Base-by-base conservation (phyloP, 257 asterid species). In the Solanum lignicaule region DNA sequence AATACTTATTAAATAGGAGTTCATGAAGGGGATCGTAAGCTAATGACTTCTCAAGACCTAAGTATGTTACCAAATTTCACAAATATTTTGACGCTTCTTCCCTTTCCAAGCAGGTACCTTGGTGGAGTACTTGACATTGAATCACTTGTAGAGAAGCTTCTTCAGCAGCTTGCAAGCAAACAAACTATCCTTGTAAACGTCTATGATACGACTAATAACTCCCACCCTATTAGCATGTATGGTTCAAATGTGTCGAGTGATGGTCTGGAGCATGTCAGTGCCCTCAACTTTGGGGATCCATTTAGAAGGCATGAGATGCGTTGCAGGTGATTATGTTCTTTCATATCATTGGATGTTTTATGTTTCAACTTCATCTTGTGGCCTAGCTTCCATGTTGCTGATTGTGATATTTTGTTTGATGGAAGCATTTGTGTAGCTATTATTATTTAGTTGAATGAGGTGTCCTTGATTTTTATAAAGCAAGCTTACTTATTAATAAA, bases 51-150 rank as follows among this genome's bases (percentile, higher is more conserved):
- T 86, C 68, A 36, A 16, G 84, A 46, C 39, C 66, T 16, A 43
- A 79, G 36, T 81, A 27, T 72, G 73, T 41, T 6, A 31, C 21
- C 83, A 55, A 86, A 83, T 81, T 38, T 35, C 75, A 62, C 35
- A 14, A 14, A 14, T 72, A 15, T 23, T 35, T 55, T 83, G 78
- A 83, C 23, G 36, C 87, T 88, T 88, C 71, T n/a, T 31, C 71
- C 72, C 90, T 43, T 86, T 39, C 36, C 23, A 76, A 88, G 85
- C 93, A 97, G 99, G 95, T 97, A 97, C 89, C 97, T 97, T 76
- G 99, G 99, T n/a, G 99, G 99, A 85, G 95, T 97, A 79, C 96
- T 97, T 86, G 99, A 97, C 88, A 91, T 96, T 74, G 99, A 97
- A 91, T 97, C 99, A 46, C 98, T 97, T 41, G 99, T 97, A 29